phyloP scores from a whole-genome alignment of 208 protist species.

The Leishmania amazonensis region DNA sequence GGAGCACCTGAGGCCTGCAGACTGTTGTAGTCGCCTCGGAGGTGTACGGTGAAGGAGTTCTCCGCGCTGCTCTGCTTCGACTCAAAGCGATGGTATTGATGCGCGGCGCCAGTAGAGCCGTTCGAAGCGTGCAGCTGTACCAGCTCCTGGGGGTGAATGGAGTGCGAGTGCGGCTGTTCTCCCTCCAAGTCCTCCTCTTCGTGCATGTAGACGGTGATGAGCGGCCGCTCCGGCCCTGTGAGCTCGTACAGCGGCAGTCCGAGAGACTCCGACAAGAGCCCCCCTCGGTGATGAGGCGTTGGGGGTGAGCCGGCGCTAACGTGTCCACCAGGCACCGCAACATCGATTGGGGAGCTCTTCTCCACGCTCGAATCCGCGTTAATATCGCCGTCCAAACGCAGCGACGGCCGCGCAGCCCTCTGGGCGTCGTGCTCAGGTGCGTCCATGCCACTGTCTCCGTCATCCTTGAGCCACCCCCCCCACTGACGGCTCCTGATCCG shows the following conservation, averaged over 20 bases:
- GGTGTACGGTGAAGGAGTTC: neutral
- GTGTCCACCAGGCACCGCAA: neutral
- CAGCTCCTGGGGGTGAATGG: neutral
- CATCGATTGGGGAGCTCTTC: neutral
- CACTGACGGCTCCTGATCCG: too few relatives aligned
- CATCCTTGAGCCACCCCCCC: neutral
- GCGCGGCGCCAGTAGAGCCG: neutral
- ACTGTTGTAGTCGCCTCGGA: conserved; percentile 1
- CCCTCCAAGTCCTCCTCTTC: neutral
- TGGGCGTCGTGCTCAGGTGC: neutral
- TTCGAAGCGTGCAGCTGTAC: neutral
- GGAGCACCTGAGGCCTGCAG: neutral
- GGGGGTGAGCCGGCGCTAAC: neutral
- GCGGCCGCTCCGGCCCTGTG: conserved; percentile 4
- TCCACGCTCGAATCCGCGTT: neutral
- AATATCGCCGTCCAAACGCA: neutral
- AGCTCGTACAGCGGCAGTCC: conserved; percentile 11
- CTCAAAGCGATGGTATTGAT: neutral
- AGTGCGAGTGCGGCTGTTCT: neutral
- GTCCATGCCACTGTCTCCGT: too few relatives aligned
- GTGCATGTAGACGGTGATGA: conserved; percentile 18
- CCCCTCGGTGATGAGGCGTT: neutral
- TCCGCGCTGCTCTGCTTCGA: neutral
- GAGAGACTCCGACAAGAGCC: neutral
- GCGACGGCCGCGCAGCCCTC: neutral